Conservation (phyloP, 352 stramenopile genomes). For the Blastocystis sp. region DNA sequence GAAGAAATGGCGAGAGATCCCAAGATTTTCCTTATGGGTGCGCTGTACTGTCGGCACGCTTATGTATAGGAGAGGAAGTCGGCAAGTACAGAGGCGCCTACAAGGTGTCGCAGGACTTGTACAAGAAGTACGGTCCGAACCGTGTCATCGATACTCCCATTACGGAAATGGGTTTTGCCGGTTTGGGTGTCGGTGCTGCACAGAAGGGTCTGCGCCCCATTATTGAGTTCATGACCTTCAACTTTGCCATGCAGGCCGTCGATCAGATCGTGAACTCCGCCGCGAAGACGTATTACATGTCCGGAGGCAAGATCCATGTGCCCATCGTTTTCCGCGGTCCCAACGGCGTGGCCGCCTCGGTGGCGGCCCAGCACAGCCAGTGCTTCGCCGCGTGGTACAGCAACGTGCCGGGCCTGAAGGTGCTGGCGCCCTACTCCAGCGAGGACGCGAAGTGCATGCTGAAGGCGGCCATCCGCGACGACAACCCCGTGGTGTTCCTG, state of each 20-base stretch:
- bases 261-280: conserved; percentile 99
- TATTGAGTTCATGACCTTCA: conserved; percentile 99
- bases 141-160: conserved; percentile 99
- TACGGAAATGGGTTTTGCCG: conserved; percentile 91
- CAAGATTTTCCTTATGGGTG: conserved; percentile 85
- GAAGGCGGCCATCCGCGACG: conserved; percentile 97
- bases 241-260: conserved; percentile 99
- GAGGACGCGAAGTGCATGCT: conserved; percentile 97
- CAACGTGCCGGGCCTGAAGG: conserved; percentile 92
- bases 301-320: conserved; percentile 90
- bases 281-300: conserved; percentile 99
- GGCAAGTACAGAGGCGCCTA: conserved; percentile 99
- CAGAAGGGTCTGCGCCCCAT: conserved; percentile 95
- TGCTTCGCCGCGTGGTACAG: conserved; percentile 98
- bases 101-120: conserved; percentile 83
- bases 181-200: conserved; percentile 86
- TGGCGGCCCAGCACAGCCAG: conserved; percentile 97
- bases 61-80: conserved; percentile 90
- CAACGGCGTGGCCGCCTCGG: conserved; percentile 92
- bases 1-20: conserved; percentile 96
- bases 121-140: conserved; percentile 87
- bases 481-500: conserved; percentile 96
- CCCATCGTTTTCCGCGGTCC: conserved; percentile 98
- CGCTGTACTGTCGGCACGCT: conserved; percentile 68
- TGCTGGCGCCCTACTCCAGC: conserved; percentile 90